Evolutionary conservation across 306 rosid species (phyloP).

Genomic region (Fragaria vesca): DNA sequence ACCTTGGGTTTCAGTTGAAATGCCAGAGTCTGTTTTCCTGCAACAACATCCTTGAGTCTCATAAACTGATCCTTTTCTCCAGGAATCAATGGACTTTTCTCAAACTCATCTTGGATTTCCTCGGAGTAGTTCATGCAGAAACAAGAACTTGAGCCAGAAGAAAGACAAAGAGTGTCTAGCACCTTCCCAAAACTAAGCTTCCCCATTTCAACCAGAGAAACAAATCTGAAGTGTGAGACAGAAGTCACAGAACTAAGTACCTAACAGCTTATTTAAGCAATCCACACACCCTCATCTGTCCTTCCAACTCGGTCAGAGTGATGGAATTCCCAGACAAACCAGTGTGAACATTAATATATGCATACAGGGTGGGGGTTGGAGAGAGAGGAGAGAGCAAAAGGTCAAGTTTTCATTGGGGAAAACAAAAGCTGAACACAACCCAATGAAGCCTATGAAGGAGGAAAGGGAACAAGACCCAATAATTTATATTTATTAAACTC

Average conservation of each 20-base stretch:
- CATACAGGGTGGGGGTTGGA: slow-evolving; percentile 13
- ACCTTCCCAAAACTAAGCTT: slow-evolving; percentile 57
- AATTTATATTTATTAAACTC: background rate
- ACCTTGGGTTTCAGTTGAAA: slow-evolving; percentile 92
- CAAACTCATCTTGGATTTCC: slow-evolving; percentile 58
- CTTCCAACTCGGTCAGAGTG: slow-evolving; percentile 16
- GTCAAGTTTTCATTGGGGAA: slow-evolving; percentile 58
- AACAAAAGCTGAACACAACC: slow-evolving; percentile 47
- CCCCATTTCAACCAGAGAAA: slow-evolving; percentile 52
- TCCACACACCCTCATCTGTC: slow-evolving; percentile 15
- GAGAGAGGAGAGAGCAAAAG: slow-evolving; percentile 26
- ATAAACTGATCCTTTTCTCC: slow-evolving; percentile 40
- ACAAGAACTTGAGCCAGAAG: slow-evolving; percentile 59
- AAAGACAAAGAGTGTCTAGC: slow-evolving; percentile 56
- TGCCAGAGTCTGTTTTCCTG: slow-evolving; percentile 79
- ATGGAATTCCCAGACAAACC: slow-evolving; percentile 26
- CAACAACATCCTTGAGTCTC: slow-evolving; percentile 73
- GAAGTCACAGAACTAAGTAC: background rate
- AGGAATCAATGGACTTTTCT: slow-evolving; percentile 47
- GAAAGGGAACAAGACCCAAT: slow-evolving; percentile 16
- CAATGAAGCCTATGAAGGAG: slow-evolving; percentile 44
- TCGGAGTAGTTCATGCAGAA: slow-evolving; percentile 61
- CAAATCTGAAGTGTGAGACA: slow-evolving; percentile 24
- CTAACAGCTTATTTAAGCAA: slow-evolving; percentile 8
- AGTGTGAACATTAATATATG: slow-evolving; percentile 25